A percentile compares a stretch with the other conserved stretches of the same genome.
Conservation (phyloP, 768 basidiomycete species). For the Leucosporidium scottii region DNA sequence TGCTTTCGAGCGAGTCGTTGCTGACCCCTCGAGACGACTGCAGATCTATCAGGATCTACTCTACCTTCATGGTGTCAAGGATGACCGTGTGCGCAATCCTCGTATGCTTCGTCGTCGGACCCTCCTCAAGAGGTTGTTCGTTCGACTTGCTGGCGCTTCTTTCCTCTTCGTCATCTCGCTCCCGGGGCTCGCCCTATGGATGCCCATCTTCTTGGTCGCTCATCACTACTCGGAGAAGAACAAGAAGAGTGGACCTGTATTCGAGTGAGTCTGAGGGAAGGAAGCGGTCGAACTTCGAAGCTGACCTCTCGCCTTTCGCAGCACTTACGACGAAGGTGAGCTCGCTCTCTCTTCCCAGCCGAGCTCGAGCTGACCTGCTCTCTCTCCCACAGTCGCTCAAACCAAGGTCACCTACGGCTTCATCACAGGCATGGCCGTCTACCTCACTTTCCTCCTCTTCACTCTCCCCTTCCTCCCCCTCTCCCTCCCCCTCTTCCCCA, state of each 20-base stretch:
- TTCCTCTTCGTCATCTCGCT: constrained; percentile 60
- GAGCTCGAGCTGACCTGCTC: not conserved
- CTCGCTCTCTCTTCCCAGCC: not conserved
- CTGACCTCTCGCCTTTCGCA: not conserved
- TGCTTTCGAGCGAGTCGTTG: not conserved
- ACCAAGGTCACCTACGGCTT: constrained; percentile 58
- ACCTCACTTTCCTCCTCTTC: constrained; percentile 51
- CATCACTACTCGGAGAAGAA: constrained; percentile 64
- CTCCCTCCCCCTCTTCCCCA: constrained; percentile 58
- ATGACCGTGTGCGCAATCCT: constrained; percentile 71
- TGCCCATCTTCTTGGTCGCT: constrained; percentile 66
- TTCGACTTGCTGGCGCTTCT: constrained; percentile 60
- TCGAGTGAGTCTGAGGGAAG: constrained; percentile 19
- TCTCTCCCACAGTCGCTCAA: constrained; percentile 21
- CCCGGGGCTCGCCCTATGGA: constrained; percentile 74
- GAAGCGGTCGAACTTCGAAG: too few species aligned
- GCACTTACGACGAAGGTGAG: constrained; percentile 30
- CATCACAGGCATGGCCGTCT: constrained; percentile 63
- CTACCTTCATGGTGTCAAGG: constrained; percentile 62
- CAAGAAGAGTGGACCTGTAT: constrained; percentile 52
- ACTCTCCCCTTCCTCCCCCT: constrained; percentile 59
- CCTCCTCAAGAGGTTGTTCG: constrained; percentile 57
- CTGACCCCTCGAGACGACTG: not conserved
- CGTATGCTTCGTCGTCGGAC: constrained; percentile 48
- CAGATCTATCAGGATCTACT: constrained; percentile 49